Base-by-base conservation (phyloP, 768 basidiomycete species). In the Pisolithus tinctorius region DNA sequence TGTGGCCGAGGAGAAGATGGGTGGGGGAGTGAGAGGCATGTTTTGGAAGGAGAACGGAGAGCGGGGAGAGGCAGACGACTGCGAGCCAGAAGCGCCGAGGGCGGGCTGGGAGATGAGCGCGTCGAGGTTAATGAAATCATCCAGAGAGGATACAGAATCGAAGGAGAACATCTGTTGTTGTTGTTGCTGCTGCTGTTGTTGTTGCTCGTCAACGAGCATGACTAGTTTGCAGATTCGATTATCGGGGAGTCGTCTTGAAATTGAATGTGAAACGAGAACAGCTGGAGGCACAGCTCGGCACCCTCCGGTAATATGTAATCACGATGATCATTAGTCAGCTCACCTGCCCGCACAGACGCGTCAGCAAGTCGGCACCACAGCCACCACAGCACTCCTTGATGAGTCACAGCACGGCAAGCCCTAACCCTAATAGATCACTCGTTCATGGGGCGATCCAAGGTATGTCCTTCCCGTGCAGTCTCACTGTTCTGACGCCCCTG, bases 41-140 rank as follows among this genome's bases (percentile, higher is more conserved):
- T 55, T 49, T 17, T 49, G 30, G 38, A 58, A 59, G 27, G 45
- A 64, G 65, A 49, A 70, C 60, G 38, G 78, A 69, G 48, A 77
- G 70, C 53, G 59, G 23, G 77, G 73, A 9, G 76, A 72, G 4
- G 74, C 73, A 6, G 71, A 73, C 7, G 74, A 72, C 34, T 71
- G 67, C 1, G 75, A 73, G 14, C 70, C 69, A 17, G 72, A 60
- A 38, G 65, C 58, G 20, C 50, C 50, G 48, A 51, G 50, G 46
- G 46, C 40, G 42, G 47, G 41, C 37, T 51, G 52, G 3, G 54
- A 50, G 13, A 43, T 52, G 50, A 80, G 75, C 50, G 81, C 73
- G 54, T 87, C 85, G 46, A 83, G 72, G 63, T 86, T 79, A 69
- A 87, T 79, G 57, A 84, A 77, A 60, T 86, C 83, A 63, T 74